Base-by-base conservation (phyloP, 352 stramenopile species). In the Pythium diclinum region DNA sequence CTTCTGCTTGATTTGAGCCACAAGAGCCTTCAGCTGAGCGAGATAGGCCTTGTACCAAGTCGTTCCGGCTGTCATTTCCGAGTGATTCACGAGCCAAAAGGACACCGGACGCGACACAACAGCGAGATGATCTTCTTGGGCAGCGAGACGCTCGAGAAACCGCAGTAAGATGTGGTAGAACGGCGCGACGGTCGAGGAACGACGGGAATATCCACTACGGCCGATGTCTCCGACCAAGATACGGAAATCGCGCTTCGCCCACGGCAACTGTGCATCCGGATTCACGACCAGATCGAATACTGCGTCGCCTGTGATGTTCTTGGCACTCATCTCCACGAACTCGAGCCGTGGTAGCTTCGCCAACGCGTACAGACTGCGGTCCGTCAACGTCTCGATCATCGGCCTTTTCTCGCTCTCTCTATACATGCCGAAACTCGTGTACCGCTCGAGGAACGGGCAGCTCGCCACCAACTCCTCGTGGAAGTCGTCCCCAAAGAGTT, bases 401-500 rank as follows among this genome's bases (percentile, higher is more conserved):
- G 16, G 16, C 14, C 25, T 55, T 0, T 30, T 14, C n/a, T 42
- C 5, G 14, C 10, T 17, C 10, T 36, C 7, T 0, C 8, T 17
- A 46, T 17, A 46, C 8, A 17, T n/a, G 13, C 8, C 11, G 14
- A 19, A 17, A 13, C 38, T 19, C 10, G 14, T 17, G 9, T 17
- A 19, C 38, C 5, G 38, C 38, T 46, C 38, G 10, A 46, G 13
- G 6, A n/a, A 19, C 10, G 10, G 38, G 19, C 38, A 63, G 17
- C 0, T 21, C 38, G 10, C 17, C 38, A 13, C 38, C 10, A 46
- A n/a, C 9, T 16, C 13, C 38, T 46, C 38, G 13, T 19, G 44
- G 56, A 62, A 62, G n/a, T 54, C 56, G 42, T 62, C 56, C 10
- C 56, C 56, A 19, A 62, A 62, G 6, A 55, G n/a, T 28, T 54